phyloP scores from a whole-genome alignment of 164 flowering plant genomes.

The Chimonanthus salicifolius region DNA sequence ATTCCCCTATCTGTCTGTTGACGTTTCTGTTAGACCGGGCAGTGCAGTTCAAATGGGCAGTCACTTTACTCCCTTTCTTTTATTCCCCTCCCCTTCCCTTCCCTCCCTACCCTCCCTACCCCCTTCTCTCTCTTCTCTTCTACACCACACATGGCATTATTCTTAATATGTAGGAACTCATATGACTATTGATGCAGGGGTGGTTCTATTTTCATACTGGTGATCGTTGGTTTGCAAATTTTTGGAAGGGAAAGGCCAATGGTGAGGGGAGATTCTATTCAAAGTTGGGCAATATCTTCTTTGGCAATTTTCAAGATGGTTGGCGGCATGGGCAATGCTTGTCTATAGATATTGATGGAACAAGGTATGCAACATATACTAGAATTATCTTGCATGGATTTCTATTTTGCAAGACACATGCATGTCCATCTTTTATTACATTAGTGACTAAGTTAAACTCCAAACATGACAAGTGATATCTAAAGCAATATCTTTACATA shows the following conservation, averaged over 20 bases:
- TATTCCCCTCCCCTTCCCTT: no score
- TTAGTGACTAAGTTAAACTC: neutral
- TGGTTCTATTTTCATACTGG: constrained; percentile 90
- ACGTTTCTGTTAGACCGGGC: neutral
- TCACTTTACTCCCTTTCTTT: neutral
- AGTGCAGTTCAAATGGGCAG: neutral
- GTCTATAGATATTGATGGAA: constrained; percentile 62
- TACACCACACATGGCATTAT: no score
- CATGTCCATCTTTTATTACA: neutral
- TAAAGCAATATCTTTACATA: no score
- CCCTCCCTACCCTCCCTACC: no score
- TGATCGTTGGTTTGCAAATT: constrained; percentile 93
- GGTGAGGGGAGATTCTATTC: constrained; percentile 96
- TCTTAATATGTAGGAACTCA: neutral
- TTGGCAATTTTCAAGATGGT: constrained; percentile 88
- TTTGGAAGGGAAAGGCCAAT: constrained; percentile 95
- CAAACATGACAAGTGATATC: neutral
- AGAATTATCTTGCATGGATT: neutral
- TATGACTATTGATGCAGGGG: constrained; percentile 37
- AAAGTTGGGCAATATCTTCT: constrained; percentile 68
- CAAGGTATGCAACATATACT: constrained; percentile 36
- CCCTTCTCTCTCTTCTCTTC: no score
- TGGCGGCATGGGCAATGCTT: constrained; percentile 81
- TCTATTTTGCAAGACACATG: neutral
- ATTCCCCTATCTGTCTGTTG: neutral